A percentile compares a stretch with the other conserved stretches of the same genome.
Evolutionary conservation across 768 basidiomycete genomes (phyloP).

Genomic region (Boletus fagicola): DNA sequence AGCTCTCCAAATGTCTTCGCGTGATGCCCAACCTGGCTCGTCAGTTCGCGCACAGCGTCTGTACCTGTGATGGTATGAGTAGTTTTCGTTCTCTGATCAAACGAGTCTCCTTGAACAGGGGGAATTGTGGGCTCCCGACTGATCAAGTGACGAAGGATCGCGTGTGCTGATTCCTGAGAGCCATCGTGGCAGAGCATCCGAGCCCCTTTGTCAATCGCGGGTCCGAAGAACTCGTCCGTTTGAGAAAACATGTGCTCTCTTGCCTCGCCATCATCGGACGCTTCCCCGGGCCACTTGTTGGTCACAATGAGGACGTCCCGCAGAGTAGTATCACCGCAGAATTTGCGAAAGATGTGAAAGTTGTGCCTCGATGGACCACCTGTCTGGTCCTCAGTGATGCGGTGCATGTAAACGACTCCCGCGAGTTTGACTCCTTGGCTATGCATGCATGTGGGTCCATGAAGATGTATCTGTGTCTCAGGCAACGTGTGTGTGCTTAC

Average conservation of each 20-base stretch:
- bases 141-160: constrained; percentile 44
- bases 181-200: constrained; percentile 40
- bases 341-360: constrained; percentile 45
- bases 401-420: constrained; percentile 52
- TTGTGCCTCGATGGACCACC: constrained; percentile 43
- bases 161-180: constrained; percentile 41
- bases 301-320: constrained; percentile 48
- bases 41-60: constrained; percentile 45
- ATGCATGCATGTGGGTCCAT: constrained; percentile 8
- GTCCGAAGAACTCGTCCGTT: constrained; percentile 43
- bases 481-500: constrained; percentile 12
- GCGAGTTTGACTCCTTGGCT: constrained; percentile 36
- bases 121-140: constrained; percentile 36
- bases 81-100: constrained; percentile 39
- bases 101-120: constrained; percentile 46
- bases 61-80: constrained; percentile 43
- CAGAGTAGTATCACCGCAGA: constrained; percentile 49
- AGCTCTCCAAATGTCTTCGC: constrained; percentile 42
- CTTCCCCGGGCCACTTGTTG: constrained; percentile 43
- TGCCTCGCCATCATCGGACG: constrained; percentile 27
- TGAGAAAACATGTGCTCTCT: constrained; percentile 39
- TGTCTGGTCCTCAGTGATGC: constrained; percentile 43
- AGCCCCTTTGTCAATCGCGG: constrained; percentile 46
- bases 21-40: constrained; percentile 41
- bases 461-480: background rate